Evolutionary conservation across 495 filamentous ascomycete genomes (phyloP), one percentile per base, ranked within the genome.

Genomic region (Parathielavia appendiculata): DNA sequence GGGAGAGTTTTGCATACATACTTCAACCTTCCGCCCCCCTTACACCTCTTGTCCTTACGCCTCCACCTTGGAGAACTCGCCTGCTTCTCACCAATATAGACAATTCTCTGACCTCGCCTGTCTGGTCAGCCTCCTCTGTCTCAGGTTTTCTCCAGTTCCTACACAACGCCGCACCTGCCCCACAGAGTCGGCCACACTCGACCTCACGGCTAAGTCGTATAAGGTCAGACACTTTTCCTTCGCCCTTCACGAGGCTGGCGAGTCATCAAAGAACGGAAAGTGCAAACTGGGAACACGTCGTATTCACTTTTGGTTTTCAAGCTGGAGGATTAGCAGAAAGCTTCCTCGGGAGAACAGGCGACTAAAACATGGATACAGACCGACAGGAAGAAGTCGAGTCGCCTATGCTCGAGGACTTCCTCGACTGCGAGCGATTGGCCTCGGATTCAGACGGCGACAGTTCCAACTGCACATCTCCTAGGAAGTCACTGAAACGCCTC

Each of bases 281-380:
- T 44, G 16, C n/a, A 17, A 3, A 2, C 14, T 17, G 20, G n/a
- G 2, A 30, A 30, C n/a, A n/a, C 26, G 26, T 30, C 26, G 26
- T 30, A 2, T 30, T 30, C 26, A 30, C 26, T 30, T 6, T 30
- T 30, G 26, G 26, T 30, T 30, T 6, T 6, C 3, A 30, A 30
- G 26, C 26, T 30, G 26, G 26, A 30, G 26, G 26, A 30, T 30
- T 30, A 30, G 3, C 17, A 19, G n/a, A 35, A 35, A 5, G 32
- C 47, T 6, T 39, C 6, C 11, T 19, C 34, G 12, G 8, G 32
- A 10, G 48, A 47, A 32, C 49, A 47, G 13, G 19, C n/a, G 23
- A 54, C 57, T 64, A 61, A 68, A 67, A 59, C 50, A 68, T 66
- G 66, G 51, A 66, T 54, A 22, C 59, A 63, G 60, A 62, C 59